Evolutionary conservation across 2,329 filamentous ascomycete genomes (phyloP).

Genomic region (Curvularia hawaiiensis): DNA sequence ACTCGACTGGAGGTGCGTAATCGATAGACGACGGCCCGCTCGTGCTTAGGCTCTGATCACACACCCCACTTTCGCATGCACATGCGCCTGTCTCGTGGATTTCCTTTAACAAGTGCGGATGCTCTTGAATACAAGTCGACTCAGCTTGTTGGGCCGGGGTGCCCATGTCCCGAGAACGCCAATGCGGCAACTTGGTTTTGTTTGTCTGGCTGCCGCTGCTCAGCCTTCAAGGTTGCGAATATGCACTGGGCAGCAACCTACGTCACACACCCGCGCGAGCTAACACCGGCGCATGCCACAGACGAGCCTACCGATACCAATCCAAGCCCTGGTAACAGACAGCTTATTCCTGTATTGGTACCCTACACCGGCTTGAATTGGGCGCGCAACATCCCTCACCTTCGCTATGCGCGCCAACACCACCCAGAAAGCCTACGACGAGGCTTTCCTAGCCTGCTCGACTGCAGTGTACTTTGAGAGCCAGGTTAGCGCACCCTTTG

Average conservation of each 20-base stretch:
- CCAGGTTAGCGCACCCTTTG: slow-evolving; percentile 63
- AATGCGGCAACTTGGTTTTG: slow-evolving; percentile 17
- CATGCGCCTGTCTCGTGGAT: slow-evolving; percentile 18
- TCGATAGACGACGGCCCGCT: slow-evolving; percentile 35
- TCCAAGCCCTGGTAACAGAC: slow-evolving; percentile 16
- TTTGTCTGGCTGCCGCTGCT: slow-evolving; percentile 21
- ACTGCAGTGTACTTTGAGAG: slow-evolving; percentile 96
- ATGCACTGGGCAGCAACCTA: slow-evolving; percentile 33
- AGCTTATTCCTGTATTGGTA: slow-evolving; percentile 46
- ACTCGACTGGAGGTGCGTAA: slow-evolving; percentile 31
- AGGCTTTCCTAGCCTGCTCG: slow-evolving; percentile 92
- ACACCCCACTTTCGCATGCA: slow-evolving; percentile 30
- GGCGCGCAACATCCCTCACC: slow-evolving; percentile 12
- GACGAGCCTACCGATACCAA: slow-evolving; percentile 27
- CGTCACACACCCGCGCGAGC: slow-evolving; percentile 39
- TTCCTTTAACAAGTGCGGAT: slow-evolving; percentile 3
- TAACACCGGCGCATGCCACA: slow-evolving; percentile 28
- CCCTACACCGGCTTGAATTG: slow-evolving; percentile 38
- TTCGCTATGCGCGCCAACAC: slow-evolving; percentile 62
- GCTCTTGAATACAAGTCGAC: background rate
- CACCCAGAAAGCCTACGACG: slow-evolving; percentile 97
- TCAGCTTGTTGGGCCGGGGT: slow-evolving; percentile 1
- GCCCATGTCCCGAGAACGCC: slow-evolving; percentile 3
- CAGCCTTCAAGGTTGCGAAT: slow-evolving; percentile 22
- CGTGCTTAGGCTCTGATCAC: slow-evolving; percentile 25